Conservation (phyloP, 2,329 filamentous ascomycete species). For the Mollisiaceae sp. region DNA sequence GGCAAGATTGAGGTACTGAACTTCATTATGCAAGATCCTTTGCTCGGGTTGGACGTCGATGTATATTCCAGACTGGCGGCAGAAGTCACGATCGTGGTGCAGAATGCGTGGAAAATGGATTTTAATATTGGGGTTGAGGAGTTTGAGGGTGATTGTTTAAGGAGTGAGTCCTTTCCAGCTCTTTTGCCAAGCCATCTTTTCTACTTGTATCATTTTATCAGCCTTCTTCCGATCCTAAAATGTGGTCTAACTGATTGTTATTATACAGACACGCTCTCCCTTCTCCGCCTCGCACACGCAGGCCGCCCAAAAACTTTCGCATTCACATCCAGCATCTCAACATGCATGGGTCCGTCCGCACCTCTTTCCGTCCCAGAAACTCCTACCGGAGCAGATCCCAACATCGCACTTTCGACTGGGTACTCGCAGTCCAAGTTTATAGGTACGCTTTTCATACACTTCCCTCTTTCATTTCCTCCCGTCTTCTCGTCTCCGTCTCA, state of each 20-base stretch:
- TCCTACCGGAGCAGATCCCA: conserved; percentile 32
- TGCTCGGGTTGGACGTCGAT: conserved; percentile 37
- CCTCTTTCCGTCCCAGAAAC: conserved; percentile 30
- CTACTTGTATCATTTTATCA: no score
- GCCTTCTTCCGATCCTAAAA: no score
- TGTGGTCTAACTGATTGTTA: not conserved
- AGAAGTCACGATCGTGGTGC: conserved; percentile 37
- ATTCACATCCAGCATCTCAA: conserved; percentile 39
- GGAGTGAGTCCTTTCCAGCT: conserved; percentile 29
- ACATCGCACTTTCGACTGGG: conserved; percentile 33
- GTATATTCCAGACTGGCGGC: conserved; percentile 34
- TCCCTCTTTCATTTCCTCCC: conserved; percentile 6
- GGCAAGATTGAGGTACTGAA: conserved; percentile 35
- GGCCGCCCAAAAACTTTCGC: conserved; percentile 35
- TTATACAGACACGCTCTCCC: conserved; percentile 38
- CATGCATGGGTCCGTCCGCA: conserved; percentile 35
- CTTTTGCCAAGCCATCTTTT: not conserved
- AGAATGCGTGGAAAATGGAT: conserved; percentile 43
- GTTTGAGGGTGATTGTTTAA: conserved; percentile 42
- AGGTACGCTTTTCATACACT: conserved; percentile 18
- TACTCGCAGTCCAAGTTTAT: conserved; percentile 42
- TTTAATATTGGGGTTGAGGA: conserved; percentile 40
- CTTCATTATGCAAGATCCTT: conserved; percentile 39
- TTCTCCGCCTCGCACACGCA: conserved; percentile 38
- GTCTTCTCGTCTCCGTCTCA: not conserved